A percentile compares a stretch with the other conserved stretches of the same genome.
These are phyloP conservation scores for Corallochytrium limacisporum DNA, from an alignment of 78 protist species.

Conservation along the genomic window DNA sequence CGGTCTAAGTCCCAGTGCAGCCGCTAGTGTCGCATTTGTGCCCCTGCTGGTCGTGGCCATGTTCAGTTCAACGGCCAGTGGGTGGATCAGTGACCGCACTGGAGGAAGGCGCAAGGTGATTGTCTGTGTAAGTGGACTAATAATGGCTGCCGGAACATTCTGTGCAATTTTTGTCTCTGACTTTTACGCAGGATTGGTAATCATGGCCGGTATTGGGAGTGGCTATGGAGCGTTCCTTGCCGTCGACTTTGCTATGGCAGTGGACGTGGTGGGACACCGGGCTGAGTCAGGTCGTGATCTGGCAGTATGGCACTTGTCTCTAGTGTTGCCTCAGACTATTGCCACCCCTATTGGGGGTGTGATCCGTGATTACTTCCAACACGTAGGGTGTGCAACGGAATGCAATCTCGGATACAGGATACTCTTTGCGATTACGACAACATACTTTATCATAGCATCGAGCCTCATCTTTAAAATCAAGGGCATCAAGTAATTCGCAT, in stretches of 20 bases:
- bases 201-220: background rate
- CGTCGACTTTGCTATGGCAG: constrained; percentile 4
- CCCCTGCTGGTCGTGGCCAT: background rate
- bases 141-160: background rate
- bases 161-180: background rate
- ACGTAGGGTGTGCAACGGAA: constrained; percentile 18
- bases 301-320: constrained; percentile 1
- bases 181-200: background rate
- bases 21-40: background rate
- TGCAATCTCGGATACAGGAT: constrained; percentile 17
- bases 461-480: too few relatives aligned
- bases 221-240: constrained; percentile 9
- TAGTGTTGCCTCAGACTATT: background rate
- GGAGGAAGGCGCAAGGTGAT: background rate
- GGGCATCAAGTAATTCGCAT: too few relatives aligned
- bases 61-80: background rate
- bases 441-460: too few relatives aligned
- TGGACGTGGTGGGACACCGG: background rate
- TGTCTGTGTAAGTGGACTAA: background rate
- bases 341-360: constrained; percentile 8
- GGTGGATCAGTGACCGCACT: background rate
- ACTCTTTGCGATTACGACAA: too few relatives aligned
- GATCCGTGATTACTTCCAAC: constrained; percentile 1
- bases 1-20: background rate
- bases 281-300: background rate